phyloP scores from a whole-genome alignment of 2,329 filamentous ascomycete genomes.

The Alternaria sp. region DNA sequence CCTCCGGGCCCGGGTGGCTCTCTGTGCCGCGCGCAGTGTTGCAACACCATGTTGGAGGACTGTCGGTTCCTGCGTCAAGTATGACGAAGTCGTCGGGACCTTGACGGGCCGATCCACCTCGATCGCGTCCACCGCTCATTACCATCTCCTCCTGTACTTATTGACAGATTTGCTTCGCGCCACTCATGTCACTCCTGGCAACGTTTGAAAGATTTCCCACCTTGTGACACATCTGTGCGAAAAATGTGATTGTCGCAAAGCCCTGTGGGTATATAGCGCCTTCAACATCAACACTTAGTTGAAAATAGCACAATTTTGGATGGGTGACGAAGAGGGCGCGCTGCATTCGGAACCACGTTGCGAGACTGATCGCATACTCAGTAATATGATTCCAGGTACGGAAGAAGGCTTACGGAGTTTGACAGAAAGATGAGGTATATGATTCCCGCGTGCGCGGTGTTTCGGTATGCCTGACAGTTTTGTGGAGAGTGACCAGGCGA shows the following conservation, averaged over 20 bases:
- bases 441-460: constrained; percentile 36
- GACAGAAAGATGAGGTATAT: constrained; percentile 48
- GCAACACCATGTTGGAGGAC: constrained; percentile 6
- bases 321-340: constrained; percentile 55
- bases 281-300: constrained; percentile 23
- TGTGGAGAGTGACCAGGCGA: constrained; percentile 17
- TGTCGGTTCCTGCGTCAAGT: constrained; percentile 2
- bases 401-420: constrained; percentile 42
- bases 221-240: not conserved
- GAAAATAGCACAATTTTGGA: constrained; percentile 55
- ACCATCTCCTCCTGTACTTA: not conserved
- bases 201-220: not conserved
- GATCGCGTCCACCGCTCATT: constrained; percentile 2
- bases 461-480: constrained; percentile 32
- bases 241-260: constrained; percentile 4
- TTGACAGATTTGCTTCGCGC: not conserved
- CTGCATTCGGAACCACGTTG: constrained; percentile 54
- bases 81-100: constrained; percentile 19
- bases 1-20: constrained; percentile 5
- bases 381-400: constrained; percentile 50
- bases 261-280: constrained; percentile 13
- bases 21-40: not conserved
- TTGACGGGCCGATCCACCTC: constrained; percentile 16
- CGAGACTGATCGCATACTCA: constrained; percentile 47
- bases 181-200: not conserved